Percentiles rank a stretch among this genome's conserved stretches.
Conservation (phyloP, 768 basidiomycete species). For the Rhizopogon vinicolor region DNA sequence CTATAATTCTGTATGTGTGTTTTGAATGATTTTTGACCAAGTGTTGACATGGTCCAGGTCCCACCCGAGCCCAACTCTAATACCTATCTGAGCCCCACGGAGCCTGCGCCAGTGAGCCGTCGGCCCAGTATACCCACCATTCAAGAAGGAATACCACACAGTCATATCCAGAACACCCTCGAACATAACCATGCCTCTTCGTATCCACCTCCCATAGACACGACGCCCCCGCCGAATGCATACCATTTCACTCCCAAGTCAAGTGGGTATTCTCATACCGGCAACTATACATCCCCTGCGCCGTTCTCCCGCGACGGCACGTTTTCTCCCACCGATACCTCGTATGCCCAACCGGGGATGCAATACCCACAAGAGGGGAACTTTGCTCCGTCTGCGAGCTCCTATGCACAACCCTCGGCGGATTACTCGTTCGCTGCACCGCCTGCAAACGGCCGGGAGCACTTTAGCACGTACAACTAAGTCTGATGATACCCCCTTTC, state of each 20-base stretch:
- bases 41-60: background rate
- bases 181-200: slow-evolving; percentile 9
- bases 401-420: slow-evolving; percentile 13
- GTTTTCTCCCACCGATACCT: background rate
- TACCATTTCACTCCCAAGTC: slow-evolving; percentile 2
- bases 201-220: slow-evolving; percentile 10
- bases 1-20: slow-evolving; percentile 14
- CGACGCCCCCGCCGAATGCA: slow-evolving; percentile 14
- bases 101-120: slow-evolving; percentile 18
- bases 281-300: slow-evolving; percentile 10
- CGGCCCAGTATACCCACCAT: slow-evolving; percentile 16
- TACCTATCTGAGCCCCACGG: slow-evolving; percentile 19
- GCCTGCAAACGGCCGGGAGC: slow-evolving; percentile 14
- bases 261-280: slow-evolving; percentile 8
- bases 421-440: slow-evolving; percentile 16
- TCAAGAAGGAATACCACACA: slow-evolving; percentile 16
- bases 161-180: slow-evolving; percentile 16
- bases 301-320: slow-evolving; percentile 9
- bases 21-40: background rate
- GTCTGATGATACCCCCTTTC: background rate
- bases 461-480: slow-evolving; percentile 12
- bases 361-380: slow-evolving; percentile 16
- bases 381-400: slow-evolving; percentile 5
- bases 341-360: slow-evolving; percentile 8
- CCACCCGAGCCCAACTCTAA: background rate